A percentile compares a stretch with the other conserved stretches of the same genome.
These are phyloP conservation scores for Ceratobasidium sp. DNA, from an alignment of 1,284 basidiomycete genomes.

Conservation along the genomic window DNA sequence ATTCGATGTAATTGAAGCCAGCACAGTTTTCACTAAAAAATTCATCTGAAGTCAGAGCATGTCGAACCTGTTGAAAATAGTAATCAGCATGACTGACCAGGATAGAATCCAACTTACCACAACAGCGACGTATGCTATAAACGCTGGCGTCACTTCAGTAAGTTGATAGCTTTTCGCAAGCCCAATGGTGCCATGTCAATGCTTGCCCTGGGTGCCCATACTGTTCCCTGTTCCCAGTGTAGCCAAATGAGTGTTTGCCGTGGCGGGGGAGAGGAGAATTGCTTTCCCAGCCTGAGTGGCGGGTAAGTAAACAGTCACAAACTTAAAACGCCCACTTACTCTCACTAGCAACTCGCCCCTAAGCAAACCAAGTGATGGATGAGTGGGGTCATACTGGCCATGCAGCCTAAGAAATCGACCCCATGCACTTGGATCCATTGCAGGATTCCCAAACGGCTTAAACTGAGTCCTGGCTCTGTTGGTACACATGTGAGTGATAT, in stretches of 20 bases:
- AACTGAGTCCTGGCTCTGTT: background rate
- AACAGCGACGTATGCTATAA: background rate
- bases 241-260: background rate
- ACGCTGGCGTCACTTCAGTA: background rate
- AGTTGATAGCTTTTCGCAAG: background rate
- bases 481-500: background rate
- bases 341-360: no score
- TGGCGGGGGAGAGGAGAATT: background rate
- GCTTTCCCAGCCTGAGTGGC: background rate
- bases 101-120: background rate
- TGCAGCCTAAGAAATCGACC: background rate
- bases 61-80: no score
- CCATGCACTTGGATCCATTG: background rate
- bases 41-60: no score
- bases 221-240: background rate
- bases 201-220: background rate
- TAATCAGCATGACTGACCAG: no score
- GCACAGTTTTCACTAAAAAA: no score
- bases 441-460: background rate
- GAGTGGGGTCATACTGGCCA: background rate
- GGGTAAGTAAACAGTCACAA: background rate
- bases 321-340: background rate
- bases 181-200: background rate
- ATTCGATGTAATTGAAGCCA: no score
- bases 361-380: background rate